These are phyloP conservation scores for Calocybe cyanea DNA, from an alignment of 768 basidiomycete species.

Conservation along the genomic window DNA sequence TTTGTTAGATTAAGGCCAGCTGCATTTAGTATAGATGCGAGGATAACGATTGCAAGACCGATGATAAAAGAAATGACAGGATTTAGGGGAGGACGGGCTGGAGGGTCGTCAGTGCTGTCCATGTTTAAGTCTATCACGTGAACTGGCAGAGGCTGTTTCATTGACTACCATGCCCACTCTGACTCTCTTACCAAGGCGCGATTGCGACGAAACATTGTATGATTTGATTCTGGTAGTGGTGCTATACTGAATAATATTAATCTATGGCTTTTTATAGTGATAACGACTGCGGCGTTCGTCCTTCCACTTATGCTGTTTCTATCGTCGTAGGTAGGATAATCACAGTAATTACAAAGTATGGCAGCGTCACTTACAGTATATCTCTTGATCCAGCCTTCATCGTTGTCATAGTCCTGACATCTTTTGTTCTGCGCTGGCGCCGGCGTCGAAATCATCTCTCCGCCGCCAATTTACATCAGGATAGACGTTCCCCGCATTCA, in stretches of 20 bases:
- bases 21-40: constrained; percentile 84
- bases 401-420: constrained; percentile 1
- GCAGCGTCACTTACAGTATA: too few species aligned
- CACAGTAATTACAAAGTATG: too few species aligned
- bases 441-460: neutral
- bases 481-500: neutral
- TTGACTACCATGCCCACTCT: neutral
- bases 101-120: constrained; percentile 6
- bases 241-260: too few species aligned
- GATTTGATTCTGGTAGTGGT: too few species aligned
- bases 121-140: constrained; percentile 6
- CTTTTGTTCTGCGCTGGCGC: constrained; percentile 6
- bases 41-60: constrained; percentile 78
- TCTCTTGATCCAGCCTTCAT: neutral
- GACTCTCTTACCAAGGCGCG: neutral
- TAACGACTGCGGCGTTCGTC: constrained; percentile 7
- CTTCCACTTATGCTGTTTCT: constrained; percentile 10
- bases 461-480: neutral
- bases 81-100: constrained; percentile 2
- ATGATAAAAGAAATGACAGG: constrained; percentile 66
- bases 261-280: too few species aligned
- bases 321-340: constrained; percentile 5
- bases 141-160: too few species aligned
- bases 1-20: constrained; percentile 95
- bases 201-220: constrained; percentile 8